Percentiles rank a stretch among this genome's conserved stretches.
Evolutionary conservation across 495 filamentous ascomycete species (phyloP).

Genomic region (Trypethelium eluteriae): DNA sequence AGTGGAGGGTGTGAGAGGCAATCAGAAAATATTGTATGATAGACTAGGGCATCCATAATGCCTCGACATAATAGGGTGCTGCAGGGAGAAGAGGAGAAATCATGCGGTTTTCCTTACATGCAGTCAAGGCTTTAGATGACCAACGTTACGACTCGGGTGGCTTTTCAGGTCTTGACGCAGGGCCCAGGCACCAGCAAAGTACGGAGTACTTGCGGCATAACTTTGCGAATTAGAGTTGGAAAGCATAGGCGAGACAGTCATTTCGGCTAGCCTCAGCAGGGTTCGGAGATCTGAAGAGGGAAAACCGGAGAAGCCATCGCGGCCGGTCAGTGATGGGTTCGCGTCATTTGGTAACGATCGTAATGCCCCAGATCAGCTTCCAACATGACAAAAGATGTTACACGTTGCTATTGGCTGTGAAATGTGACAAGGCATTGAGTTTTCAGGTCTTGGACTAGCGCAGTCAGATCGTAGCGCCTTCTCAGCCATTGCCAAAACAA

Average conservation of each 20-base stretch:
- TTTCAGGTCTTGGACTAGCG: neutral
- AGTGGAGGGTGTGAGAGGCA: neutral
- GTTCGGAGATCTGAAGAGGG: neutral
- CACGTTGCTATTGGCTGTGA: neutral
- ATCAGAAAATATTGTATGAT: neutral
- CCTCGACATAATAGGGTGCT: neutral
- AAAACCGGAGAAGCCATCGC: neutral
- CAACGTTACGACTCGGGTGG: no score
- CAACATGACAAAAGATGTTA: neutral
- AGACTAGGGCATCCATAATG: neutral
- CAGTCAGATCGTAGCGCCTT: neutral
- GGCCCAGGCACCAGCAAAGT: neutral
- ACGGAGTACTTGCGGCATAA: neutral
- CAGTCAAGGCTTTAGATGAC: no score
- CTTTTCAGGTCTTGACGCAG: no score
- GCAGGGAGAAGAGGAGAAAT: neutral
- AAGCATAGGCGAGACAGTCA: neutral
- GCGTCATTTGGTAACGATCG: neutral
- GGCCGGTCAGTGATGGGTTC: neutral
- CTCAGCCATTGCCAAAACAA: no score
- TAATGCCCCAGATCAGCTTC: neutral
- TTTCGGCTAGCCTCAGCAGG: constrained; percentile 1
- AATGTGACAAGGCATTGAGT: neutral
- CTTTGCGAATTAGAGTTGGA: neutral
- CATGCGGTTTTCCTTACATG: neutral